phyloP scores from a whole-genome alignment of 116 monocot genomes.

The Iris pallida region DNA sequence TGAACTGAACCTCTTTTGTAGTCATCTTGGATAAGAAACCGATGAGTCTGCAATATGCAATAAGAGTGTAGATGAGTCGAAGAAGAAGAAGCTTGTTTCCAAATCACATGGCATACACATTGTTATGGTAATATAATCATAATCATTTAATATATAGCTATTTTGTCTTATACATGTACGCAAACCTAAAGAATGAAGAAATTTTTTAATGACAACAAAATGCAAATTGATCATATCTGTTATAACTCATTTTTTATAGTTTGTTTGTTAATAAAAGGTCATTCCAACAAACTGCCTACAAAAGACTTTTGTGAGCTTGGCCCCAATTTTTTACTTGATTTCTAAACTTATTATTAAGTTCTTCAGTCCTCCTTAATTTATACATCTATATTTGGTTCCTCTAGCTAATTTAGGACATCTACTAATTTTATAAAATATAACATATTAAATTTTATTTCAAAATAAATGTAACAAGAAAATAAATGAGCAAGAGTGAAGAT shows the following conservation, averaged over 20 bases:
- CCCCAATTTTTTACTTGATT: slow-evolving; percentile 38
- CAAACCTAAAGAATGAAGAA: too few species aligned
- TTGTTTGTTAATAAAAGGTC: slow-evolving; percentile 38
- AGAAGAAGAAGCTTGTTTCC: neutral
- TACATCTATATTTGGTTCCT: slow-evolving; percentile 69
- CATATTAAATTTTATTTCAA: too few species aligned
- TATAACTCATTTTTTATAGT: slow-evolving; percentile 5
- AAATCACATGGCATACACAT: neutral
- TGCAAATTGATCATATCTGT: slow-evolving; percentile 17
- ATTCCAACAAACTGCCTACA: slow-evolving; percentile 38
- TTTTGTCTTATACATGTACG: neutral
- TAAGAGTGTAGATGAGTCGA: neutral
- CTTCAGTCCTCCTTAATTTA: slow-evolving; percentile 40
- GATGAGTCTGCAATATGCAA: slow-evolving; percentile 1
- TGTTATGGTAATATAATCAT: neutral
- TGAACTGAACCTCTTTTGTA: slow-evolving; percentile 11
- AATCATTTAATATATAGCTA: neutral
- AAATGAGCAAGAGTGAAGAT: neutral
- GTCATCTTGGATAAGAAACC: slow-evolving; percentile 10
- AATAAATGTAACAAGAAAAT: neutral
- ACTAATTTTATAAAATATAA: slow-evolving; percentile 38
- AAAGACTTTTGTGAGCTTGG: slow-evolving; percentile 22
- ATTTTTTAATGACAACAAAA: neutral
- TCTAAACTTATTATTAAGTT: slow-evolving; percentile 47
- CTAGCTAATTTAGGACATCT: slow-evolving; percentile 58